These are phyloP conservation scores for Russula abietina DNA, from an alignment of 768 basidiomycete species.

Conservation along the genomic window DNA sequence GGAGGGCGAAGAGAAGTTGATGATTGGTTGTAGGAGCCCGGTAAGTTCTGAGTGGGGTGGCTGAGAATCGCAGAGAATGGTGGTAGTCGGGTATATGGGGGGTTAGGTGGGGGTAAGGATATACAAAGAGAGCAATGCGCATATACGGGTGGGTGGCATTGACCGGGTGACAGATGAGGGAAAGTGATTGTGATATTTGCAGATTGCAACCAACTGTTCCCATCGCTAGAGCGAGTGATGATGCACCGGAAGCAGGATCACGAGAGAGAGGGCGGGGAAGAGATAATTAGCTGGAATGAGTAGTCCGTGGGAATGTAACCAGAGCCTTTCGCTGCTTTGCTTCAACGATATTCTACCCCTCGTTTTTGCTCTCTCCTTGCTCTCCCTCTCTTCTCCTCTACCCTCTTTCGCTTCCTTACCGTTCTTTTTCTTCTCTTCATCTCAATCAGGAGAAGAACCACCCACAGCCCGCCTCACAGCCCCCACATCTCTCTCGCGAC, in stretches of 20 bases:
- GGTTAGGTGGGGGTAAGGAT: too few species aligned
- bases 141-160: conserved; percentile 41
- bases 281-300: conserved; percentile 68
- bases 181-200: neutral
- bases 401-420: conserved; percentile 5
- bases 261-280: conserved; percentile 39
- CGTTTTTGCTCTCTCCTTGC: neutral
- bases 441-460: conserved; percentile 24
- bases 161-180: neutral
- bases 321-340: neutral
- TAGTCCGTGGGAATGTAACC: neutral
- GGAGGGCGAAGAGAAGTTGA: too few species aligned
- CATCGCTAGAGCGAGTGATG: conserved; percentile 61
- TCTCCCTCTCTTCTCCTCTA: neutral
- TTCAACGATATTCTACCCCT: neutral
- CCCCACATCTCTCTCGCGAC: conserved; percentile 21
- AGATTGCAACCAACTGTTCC: conserved; percentile 71
- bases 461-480: conserved; percentile 13
- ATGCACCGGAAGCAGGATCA: conserved; percentile 71
- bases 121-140: too few species aligned
- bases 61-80: too few species aligned
- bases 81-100: too few species aligned
- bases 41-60: too few species aligned
- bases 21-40: too few species aligned
- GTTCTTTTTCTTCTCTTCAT: conserved; percentile 9